Conservation (phyloP, 2,329 filamentous ascomycete genomes). For the Cladosporium sp. region DNA sequence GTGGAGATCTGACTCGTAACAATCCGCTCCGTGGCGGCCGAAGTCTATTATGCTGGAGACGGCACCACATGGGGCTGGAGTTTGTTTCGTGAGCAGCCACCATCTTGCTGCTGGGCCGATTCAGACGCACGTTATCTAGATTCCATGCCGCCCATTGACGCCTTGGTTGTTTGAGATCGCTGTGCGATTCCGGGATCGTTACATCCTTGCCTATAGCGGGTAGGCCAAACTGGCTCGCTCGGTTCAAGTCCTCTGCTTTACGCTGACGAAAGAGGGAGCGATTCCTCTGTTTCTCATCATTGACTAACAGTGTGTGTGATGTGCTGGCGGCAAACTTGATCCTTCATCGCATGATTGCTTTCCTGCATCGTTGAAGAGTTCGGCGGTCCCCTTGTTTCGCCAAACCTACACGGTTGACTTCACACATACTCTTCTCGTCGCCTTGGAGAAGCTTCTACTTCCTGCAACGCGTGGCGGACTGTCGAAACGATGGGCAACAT, state of each 20-base stretch:
- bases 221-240: not conserved
- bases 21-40: not conserved
- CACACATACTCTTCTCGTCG: not conserved
- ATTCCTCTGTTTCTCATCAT: not conserved
- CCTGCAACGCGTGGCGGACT: not conserved
- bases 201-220: not conserved
- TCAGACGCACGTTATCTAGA: not conserved
- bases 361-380: not conserved
- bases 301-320: not conserved
- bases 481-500: constrained; percentile 19
- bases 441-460: not conserved
- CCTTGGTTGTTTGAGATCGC: not conserved
- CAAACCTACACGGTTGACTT: not conserved
- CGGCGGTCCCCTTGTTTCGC: not conserved
- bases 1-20: not conserved
- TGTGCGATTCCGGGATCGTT: not conserved
- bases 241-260: not conserved
- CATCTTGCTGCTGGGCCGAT: not conserved
- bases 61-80: not conserved
- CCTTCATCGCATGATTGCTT: not conserved
- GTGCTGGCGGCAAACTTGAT: not conserved
- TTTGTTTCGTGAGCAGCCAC: not conserved
- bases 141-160: not conserved
- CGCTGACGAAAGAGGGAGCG: not conserved
- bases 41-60: not conserved